Base-by-base conservation (phyloP, 2,329 filamentous ascomycete genomes). In the Alternaria metachromatica region DNA sequence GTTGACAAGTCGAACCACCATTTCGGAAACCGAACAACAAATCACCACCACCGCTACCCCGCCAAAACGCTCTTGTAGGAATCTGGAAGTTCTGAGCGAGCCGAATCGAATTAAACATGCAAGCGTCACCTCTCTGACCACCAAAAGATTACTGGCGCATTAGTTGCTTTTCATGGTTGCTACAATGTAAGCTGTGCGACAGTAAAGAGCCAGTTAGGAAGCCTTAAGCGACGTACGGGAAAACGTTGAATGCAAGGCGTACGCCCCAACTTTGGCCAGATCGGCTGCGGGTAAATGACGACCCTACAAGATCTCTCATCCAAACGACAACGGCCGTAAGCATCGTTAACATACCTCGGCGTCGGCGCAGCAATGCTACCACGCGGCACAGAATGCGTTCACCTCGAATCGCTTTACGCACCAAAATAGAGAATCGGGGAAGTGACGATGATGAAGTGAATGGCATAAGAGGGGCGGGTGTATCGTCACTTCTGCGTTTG, bases 1-100 rank as follows among this genome's bases (percentile, higher is more conserved):
- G 59, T 8, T 43, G 55, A 4, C 60, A 59, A 18, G 48, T 65
- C 18, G 60, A 63, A 53, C 8, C 33, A 53, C 12, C 33, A 23
- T 6, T 41, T 53, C 30, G 30, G 18, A 53, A n/a, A 23, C 49
- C 49, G 49, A 53, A 21, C 20, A 53, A 25, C 30, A 25, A 53
- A 53, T 53, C 20, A 53, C 12, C 49, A 37, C 33, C 49, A 53
- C 23, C 20, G 30, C 23, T 53, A 53, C 49, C 30, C 49, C 49
- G 20, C 30, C 33, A 33, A 28, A 33, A 33, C 18, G 28, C 28
- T 20, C 20, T 21, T 21, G n/a, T 37, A 15, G 20, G 20, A 37
- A 37, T 21, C 49, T 21, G 18, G 33, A 41, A 37, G 23, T 15
- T 15, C 28, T 10, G 20, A 53, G 13, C 30, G 18, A 41, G 28